Base-by-base conservation (phyloP, 208 protist genomes). In the Trypanosomatidae sp. region DNA sequence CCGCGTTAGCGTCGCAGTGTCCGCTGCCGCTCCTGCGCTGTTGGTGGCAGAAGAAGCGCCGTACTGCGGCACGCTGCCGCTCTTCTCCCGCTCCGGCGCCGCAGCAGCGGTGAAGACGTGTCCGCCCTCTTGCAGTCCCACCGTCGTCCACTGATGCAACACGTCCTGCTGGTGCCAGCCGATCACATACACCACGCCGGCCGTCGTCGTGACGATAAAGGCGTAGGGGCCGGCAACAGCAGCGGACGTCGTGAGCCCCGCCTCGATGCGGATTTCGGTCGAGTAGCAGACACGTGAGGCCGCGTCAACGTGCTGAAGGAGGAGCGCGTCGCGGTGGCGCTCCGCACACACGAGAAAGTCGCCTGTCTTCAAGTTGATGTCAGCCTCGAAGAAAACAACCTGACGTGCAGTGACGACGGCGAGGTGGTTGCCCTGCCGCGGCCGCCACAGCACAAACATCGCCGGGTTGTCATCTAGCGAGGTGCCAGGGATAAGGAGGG, bases 361-460 rank as follows among this genome's bases (percentile, higher is more conserved):
- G 3, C 33, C 55, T 1, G 52, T 22, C 15, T 17, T 64, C 0
- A 82, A 7, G 39, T 72, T 78, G 50, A 82, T 82, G 66, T 82
- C 72, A 0, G 66, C 71, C 55, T 82, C 72, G 62, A 82, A 90
- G 68, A 93, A 93, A 17, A 90, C 62, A 3, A 95, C 41, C 2
- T 83, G 88, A 10, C 82, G 80, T 9, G 77, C 55, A 0, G 87
- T 92, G 41, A 86, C 64, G 22, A 93, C 80, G n/a, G 86, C 91
- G 36, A 95, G 73, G 46, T 75, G 58, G 15, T 85, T 82, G 36
- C 69, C 71, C 33, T 19, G 44, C 8, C 65, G 71, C 6, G 84
- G 86, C 33, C 89, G 88, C 91, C 88, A 95, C 47, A 93, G 78
- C 30, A 91, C 70, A 17, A 81, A 78, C 43, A 84, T 69, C n/a